phyloP scores from a whole-genome alignment of 2,329 filamentous ascomycete genomes.

The Aspergillus flavus region DNA sequence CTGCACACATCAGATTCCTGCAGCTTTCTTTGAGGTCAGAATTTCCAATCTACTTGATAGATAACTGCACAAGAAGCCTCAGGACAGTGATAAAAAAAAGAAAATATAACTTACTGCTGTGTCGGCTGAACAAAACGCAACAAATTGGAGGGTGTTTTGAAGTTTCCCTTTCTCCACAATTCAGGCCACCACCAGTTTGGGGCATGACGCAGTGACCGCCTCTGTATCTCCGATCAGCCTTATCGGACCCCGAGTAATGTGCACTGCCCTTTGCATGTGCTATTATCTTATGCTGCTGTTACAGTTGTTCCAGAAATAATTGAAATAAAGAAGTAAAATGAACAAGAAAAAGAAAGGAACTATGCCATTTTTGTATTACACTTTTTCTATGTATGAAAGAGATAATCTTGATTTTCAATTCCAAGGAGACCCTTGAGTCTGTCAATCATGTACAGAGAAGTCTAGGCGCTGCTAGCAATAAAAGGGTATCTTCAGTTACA shows the following conservation, averaged over 20 bases:
- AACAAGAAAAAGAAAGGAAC: background rate
- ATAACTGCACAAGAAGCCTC: background rate
- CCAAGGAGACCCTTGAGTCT: background rate
- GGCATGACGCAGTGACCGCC: slow-evolving; percentile 39
- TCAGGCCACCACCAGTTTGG: slow-evolving; percentile 24
- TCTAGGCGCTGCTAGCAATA: background rate
- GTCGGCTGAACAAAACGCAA: slow-evolving; percentile 17
- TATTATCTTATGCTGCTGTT: background rate
- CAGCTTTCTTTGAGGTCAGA: slow-evolving; percentile 3
- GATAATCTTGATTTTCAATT: background rate
- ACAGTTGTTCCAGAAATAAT: background rate
- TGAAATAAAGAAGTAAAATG: background rate
- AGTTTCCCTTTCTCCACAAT: slow-evolving; percentile 39
- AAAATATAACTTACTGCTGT: slow-evolving; percentile 16
- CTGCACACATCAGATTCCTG: slow-evolving; percentile 25
- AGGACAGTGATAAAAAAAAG: background rate
- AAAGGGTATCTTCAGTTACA: background rate
- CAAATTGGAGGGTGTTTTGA: slow-evolving; percentile 35
- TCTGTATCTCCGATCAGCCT: slow-evolving; percentile 38
- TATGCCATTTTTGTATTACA: background rate
- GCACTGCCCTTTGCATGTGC: background rate
- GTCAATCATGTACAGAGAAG: background rate
- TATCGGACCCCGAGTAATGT: slow-evolving; percentile 20
- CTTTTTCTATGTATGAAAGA: background rate
- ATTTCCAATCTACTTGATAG: background rate